Evolutionary conservation across 2,329 filamentous ascomycete species (phyloP).

Genomic region (Periconia macrospinosa): DNA sequence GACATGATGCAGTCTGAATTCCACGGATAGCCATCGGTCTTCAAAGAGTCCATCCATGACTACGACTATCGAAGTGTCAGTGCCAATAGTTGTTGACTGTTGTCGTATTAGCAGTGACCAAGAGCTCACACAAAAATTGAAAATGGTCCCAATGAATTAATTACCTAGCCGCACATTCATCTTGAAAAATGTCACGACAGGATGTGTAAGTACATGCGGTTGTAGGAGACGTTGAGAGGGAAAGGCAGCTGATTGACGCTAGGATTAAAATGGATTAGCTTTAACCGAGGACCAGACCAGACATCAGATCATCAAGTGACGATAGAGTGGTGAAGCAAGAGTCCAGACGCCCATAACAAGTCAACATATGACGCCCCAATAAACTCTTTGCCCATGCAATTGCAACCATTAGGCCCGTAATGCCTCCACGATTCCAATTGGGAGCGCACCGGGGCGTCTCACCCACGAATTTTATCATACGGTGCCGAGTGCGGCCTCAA

Average conservation of each 20-base stretch:
- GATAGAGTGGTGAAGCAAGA: neutral
- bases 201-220: neutral
- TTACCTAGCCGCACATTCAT: too few relatives aligned
- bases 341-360: neutral
- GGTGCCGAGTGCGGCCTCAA: constrained; percentile 17
- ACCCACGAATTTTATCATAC: constrained; percentile 11
- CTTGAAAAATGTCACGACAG: too few relatives aligned
- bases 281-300: neutral
- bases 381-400: constrained; percentile 21
- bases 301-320: neutral
- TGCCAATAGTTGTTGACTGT: too few relatives aligned
- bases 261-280: neutral
- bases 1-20: neutral
- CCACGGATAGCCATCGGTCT: neutral
- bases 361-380: constrained; percentile 1
- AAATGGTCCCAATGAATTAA: too few relatives aligned
- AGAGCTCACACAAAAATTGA: too few relatives aligned
- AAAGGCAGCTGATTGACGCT: neutral
- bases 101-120: too few relatives aligned
- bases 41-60: neutral
- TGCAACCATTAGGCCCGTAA: constrained; percentile 22
- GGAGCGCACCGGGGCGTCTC: constrained; percentile 18
- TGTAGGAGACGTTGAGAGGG: neutral
- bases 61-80: neutral
- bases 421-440: constrained; percentile 35